Evolutionary conservation across 345 rosid genomes (phyloP), one percentile per base, ranked within the genome.

Genomic region (Eucalyptus fibrosa): DNA sequence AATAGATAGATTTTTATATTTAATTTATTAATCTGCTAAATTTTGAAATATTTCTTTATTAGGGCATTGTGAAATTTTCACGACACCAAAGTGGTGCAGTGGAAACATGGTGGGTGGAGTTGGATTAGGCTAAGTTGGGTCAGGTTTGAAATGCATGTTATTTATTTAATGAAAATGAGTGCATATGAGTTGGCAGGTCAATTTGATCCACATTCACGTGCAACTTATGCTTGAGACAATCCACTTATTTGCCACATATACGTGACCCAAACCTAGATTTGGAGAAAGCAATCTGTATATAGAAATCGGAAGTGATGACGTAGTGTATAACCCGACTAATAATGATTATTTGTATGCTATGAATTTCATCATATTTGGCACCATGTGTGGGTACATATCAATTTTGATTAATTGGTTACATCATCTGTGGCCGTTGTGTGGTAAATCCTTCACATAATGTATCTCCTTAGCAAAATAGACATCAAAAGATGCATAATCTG

Each of bases 351-450:
- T 65, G 4, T 67, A 2, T 8, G 21, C 3, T n/a, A 16, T 17
- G 11, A 67, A 67, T n/a, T 4, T 67, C 37, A n/a, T 67, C 21
- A 19, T 32, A 15, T 4, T 15, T 16, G 40, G 3, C 77, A 4
- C 5, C 10, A 8, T 8, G 6, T n/a, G 6, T 3, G 37, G 2
- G 3, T 34, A 3, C 37, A 34, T 34, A 3, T 3, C 37, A 34
- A 34, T 34, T 34, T 16, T n/a, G 19, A n/a, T 67, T 67, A 32
- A 4, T 67, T 2, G 11, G 3, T 15, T 16, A n/a, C 3, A 67
- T 67, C 23, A 3, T 9, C 1, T 7, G 72, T 14, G 2, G 4
- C 8, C 2, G 2, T 62, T 3, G 4, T 7, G 2, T 3, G 72
- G 18, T 30, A 4, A 1, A 15, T 65, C 30, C 18, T 4, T 30